Base-by-base conservation (phyloP, 305 asterid genomes). In the Ruellia speciosa region DNA sequence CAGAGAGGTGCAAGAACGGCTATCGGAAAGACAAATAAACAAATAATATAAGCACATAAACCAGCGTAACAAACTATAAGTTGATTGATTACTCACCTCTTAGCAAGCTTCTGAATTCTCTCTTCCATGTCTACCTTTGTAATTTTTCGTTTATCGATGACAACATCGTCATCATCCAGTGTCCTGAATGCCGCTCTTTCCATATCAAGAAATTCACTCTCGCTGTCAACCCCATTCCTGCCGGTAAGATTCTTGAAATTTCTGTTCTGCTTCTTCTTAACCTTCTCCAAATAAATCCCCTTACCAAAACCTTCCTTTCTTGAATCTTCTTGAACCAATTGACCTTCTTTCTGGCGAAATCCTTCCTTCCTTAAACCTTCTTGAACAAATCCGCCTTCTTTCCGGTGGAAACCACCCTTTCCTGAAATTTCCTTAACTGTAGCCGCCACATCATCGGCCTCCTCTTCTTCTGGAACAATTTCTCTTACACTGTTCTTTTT, bases 21-120 rank as follows among this genome's bases (percentile, higher is more conserved):
- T n/a, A n/a, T 24, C 4, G 59, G 28, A 40, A 61, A 61, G 54
- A 60, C 20, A 0, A 9, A 37, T 0, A 15, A 52, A 48, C 0
- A 31, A 16, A 4, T 7, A 41, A 41, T 41, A n/a, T n/a, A n/a
- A n/a, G n/a, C n/a, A 9, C 4, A 41, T 47, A n/a, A 31, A 37
- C 1, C 16, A 52, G 46, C 50, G 18, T 9, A 37, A n/a, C n/a
- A n/a, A n/a, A n/a, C n/a, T n/a, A n/a, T n/a, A n/a, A n/a, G n/a
- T n/a, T n/a, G n/a, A n/a, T n/a, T n/a, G n/a, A 54, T 40, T 33
- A 69, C 88, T 78, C 70, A 90, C 98, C 88, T 72, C 66, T 75
- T 88, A 19, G 96, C 96, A 58, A 90, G 94, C 77, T 72, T 90
- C 71, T 79, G 95, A 58, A 90, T 82, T 76, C 98, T 88, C 68